These are phyloP conservation scores for Coffea humblotiana DNA, from an alignment of 305 asterid species.

Conservation along the genomic window DNA sequence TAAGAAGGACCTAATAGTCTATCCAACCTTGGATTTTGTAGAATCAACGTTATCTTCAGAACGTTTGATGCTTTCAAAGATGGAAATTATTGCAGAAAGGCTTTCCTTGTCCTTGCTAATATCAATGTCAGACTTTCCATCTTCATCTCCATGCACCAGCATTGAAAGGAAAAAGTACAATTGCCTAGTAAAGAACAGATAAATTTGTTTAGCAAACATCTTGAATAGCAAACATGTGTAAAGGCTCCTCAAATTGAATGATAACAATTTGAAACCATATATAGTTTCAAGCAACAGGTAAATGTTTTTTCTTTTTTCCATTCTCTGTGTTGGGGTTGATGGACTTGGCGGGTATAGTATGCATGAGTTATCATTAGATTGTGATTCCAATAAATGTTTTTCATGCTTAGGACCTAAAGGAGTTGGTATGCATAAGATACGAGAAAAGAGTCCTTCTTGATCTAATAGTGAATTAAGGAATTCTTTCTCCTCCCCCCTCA, in stretches of 20 bases:
- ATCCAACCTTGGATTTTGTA: constrained; percentile 75
- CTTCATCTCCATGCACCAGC: constrained; percentile 85
- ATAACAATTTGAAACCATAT: background rate
- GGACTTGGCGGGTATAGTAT: background rate
- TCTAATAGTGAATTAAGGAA: too few relatives aligned
- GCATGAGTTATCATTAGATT: background rate
- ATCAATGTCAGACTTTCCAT: constrained; percentile 61
- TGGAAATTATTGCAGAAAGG: constrained; percentile 51
- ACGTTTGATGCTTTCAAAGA: constrained; percentile 63
- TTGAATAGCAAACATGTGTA: too few relatives aligned
- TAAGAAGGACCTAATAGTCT: constrained; percentile 1
- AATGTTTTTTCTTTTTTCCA: background rate
- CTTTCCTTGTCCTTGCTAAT: constrained; percentile 72
- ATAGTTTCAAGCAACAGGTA: background rate
- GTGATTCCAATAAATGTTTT: background rate
- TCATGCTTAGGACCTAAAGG: background rate
- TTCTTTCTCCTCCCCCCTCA: too few relatives aligned
- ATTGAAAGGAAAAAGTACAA: constrained; percentile 74
- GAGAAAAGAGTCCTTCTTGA: too few relatives aligned
- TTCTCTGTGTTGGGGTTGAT: background rate
- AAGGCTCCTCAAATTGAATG: background rate
- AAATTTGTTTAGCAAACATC: constrained; percentile 2
- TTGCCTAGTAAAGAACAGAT: constrained; percentile 56
- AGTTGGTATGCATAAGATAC: too few relatives aligned
- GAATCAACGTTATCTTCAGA: constrained; percentile 78